Conservation (phyloP, 768 basidiomycete species). For the Chalciporus piperatus region DNA sequence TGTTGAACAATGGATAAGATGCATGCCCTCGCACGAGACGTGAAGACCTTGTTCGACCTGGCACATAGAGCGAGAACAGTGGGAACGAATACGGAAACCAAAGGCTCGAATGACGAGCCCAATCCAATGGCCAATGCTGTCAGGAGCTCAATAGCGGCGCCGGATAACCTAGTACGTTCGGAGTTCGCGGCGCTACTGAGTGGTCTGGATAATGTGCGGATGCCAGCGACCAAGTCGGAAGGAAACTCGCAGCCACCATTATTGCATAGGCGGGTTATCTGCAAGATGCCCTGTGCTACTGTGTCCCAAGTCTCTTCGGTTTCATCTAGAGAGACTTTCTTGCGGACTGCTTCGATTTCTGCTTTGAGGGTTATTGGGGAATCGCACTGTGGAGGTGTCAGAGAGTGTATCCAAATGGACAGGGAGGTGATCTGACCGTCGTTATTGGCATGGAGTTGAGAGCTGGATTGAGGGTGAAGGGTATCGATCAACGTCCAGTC, state of each 20-base stretch:
- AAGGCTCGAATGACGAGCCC: slow-evolving; percentile 60
- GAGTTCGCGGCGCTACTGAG: slow-evolving; percentile 63
- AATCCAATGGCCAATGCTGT: slow-evolving; percentile 50
- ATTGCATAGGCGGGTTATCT: slow-evolving; percentile 47
- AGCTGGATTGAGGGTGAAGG: neutral
- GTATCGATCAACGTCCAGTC: slow-evolving; percentile 3
- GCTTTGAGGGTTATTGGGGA: slow-evolving; percentile 31
- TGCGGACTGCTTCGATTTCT: slow-evolving; percentile 43
- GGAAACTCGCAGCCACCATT: slow-evolving; percentile 53
- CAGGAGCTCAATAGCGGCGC: slow-evolving; percentile 64
- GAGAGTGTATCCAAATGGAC: neutral
- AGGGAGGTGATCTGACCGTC: slow-evolving; percentile 10
- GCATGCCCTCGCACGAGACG: slow-evolving; percentile 60
- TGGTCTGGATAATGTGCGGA: slow-evolving; percentile 52
- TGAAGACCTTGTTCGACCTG: slow-evolving; percentile 76
- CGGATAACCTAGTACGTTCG: slow-evolving; percentile 71
- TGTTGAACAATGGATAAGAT: slow-evolving; percentile 60
- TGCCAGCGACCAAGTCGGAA: slow-evolving; percentile 45
- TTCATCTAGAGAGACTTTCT: slow-evolving; percentile 48
- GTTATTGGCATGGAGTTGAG: slow-evolving; percentile 28
- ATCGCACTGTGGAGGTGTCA: slow-evolving; percentile 29
- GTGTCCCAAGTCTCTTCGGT: slow-evolving; percentile 81
- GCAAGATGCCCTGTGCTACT: slow-evolving; percentile 49
- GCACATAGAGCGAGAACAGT: slow-evolving; percentile 63
- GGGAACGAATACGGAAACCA: slow-evolving; percentile 67